Conservation (phyloP, 2,329 filamentous ascomycete genomes). For the Remersonia thermophila region DNA sequence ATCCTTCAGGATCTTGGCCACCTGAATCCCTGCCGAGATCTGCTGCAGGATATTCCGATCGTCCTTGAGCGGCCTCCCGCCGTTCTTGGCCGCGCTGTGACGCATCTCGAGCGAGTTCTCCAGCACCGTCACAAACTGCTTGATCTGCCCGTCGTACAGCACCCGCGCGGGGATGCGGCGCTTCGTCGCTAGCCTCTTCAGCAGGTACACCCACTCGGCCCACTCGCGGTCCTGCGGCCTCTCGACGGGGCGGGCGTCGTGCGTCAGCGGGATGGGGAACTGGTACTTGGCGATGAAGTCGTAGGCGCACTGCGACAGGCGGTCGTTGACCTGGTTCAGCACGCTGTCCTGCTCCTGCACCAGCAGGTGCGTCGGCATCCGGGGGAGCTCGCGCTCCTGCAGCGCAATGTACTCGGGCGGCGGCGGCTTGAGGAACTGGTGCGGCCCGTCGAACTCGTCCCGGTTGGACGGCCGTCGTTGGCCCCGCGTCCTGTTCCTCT, state of each 20-base stretch:
- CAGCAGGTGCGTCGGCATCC: constrained; percentile 69
- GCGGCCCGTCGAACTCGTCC: constrained; percentile 81
- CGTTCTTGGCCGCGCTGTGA: constrained; percentile 72
- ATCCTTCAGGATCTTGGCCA: constrained; percentile 78
- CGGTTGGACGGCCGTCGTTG: constrained; percentile 66
- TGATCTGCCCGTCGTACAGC: constrained; percentile 81
- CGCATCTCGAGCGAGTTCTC: constrained; percentile 85
- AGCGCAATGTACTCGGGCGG: constrained; percentile 58
- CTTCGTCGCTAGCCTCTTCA: constrained; percentile 78
- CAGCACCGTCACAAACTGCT: constrained; percentile 77
- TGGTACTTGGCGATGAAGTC: constrained; percentile 87
- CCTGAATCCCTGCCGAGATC: constrained; percentile 76
- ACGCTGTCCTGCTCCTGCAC: constrained; percentile 78
- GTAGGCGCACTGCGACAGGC: constrained; percentile 73
- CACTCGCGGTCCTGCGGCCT: constrained; percentile 69
- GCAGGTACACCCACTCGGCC: constrained; percentile 83
- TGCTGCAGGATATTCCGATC: constrained; percentile 80
- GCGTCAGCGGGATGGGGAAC: constrained; percentile 73
- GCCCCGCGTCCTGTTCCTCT: constrained; percentile 31
- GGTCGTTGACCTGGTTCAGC: constrained; percentile 68
- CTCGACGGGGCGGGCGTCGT: constrained; percentile 68
- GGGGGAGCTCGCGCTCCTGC: constrained; percentile 69
- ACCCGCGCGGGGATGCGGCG: constrained; percentile 73
- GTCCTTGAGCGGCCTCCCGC: constrained; percentile 72
- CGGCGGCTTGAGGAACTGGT: constrained; percentile 67